Conservation (phyloP, 2,329 filamentous ascomycete species). For the Aspergillus uvarum region DNA sequence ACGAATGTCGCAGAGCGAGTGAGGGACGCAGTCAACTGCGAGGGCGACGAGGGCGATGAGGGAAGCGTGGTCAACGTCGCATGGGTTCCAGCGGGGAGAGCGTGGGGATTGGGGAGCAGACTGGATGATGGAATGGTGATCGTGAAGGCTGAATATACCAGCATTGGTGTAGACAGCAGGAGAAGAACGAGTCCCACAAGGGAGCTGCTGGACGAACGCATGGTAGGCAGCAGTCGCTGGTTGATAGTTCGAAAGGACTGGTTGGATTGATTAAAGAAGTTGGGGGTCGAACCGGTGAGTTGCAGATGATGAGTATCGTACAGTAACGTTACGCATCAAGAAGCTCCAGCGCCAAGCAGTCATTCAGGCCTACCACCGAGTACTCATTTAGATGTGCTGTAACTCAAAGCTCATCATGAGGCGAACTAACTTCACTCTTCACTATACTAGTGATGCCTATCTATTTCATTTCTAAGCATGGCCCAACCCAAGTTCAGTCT, state of each 20-base stretch:
- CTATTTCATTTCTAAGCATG: too few species aligned
- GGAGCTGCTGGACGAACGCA: slow-evolving; percentile 16
- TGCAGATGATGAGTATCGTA: neutral
- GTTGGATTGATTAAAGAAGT: neutral
- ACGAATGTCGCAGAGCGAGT: slow-evolving; percentile 69
- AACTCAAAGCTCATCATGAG: too few species aligned
- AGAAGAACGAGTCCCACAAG: slow-evolving; percentile 18
- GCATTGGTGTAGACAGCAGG: slow-evolving; percentile 18
- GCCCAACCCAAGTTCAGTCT: too few species aligned
- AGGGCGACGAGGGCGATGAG: slow-evolving; percentile 25
- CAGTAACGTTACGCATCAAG: neutral
- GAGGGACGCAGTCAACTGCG: slow-evolving; percentile 59
- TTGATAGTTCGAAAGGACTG: too few species aligned
- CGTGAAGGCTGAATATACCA: slow-evolving; percentile 32
- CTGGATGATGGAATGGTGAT: slow-evolving; percentile 44
- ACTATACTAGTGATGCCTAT: too few species aligned
- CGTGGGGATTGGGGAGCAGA: slow-evolving; percentile 45
- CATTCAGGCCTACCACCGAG: too few species aligned
- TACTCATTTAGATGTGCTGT: neutral
- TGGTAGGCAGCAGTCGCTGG: slow-evolving; percentile 2
- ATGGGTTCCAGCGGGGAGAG: slow-evolving; percentile 49
- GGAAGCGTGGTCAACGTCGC: slow-evolving; percentile 50
- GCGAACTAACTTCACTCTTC: too few species aligned
- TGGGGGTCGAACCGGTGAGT: neutral
- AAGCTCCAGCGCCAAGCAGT: neutral